Conservation (phyloP, 495 filamentous ascomycete genomes). For the Penicillium cosmopolitanum region DNA sequence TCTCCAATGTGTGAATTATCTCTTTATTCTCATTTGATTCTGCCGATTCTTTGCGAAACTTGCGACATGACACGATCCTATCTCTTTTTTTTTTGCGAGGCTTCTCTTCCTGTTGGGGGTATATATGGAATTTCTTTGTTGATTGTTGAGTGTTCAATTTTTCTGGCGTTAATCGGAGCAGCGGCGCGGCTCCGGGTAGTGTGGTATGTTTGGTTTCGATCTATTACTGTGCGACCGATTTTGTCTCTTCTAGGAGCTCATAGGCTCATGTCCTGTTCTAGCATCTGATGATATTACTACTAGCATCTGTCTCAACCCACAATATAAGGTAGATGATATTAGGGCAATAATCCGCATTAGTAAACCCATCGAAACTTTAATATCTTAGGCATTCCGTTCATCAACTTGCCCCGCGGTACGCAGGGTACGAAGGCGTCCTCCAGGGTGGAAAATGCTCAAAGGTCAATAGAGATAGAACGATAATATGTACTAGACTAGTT, state of each 20-base stretch:
- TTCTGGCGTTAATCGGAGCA: slow-evolving; percentile 25
- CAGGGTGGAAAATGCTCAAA: too few species aligned
- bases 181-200: slow-evolving; percentile 12
- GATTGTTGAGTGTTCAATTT: slow-evolving; percentile 12
- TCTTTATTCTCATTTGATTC: background rate
- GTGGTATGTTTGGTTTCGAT: slow-evolving; percentile 12
- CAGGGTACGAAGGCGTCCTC: too few species aligned
- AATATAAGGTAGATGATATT: slow-evolving; percentile 11
- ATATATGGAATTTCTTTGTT: slow-evolving; percentile 20
- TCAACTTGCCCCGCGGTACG: too few species aligned
- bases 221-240: slow-evolving; percentile 6
- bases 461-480: too few species aligned
- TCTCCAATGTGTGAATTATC: slow-evolving; percentile 26
- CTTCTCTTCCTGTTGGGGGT: slow-evolving; percentile 18
- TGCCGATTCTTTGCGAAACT: slow-evolving; percentile 7
- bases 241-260: slow-evolving; percentile 7
- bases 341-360: background rate
- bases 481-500: too few species aligned
- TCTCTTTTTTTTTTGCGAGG: slow-evolving; percentile 3
- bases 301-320: background rate
- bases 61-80: slow-evolving; percentile 22
- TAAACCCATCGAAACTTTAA: background rate
- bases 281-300: slow-evolving; percentile 11
- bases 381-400: too few species aligned
- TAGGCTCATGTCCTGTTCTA: slow-evolving; percentile 10